Conservation (phyloP, 2,329 filamentous ascomycete genomes). For the Aspergillus neoniger region DNA sequence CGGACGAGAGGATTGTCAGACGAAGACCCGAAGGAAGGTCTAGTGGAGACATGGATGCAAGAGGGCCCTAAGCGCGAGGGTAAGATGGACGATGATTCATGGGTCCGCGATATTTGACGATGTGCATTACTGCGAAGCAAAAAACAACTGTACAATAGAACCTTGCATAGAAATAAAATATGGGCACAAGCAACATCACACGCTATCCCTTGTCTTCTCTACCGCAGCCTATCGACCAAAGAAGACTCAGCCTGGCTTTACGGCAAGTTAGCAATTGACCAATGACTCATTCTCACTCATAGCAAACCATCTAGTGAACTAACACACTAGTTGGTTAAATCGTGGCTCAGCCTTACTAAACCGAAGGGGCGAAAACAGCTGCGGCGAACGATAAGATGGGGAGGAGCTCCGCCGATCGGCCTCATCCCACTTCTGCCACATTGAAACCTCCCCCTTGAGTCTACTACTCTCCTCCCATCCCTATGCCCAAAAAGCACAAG, state of each 20-base stretch:
- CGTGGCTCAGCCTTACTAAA: too few relatives aligned
- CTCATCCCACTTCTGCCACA: slow-evolving; percentile 6
- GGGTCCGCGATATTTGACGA: slow-evolving; percentile 57
- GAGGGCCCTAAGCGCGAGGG: slow-evolving; percentile 58
- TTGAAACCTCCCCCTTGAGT: slow-evolving; percentile 8
- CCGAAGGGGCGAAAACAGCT: too few relatives aligned
- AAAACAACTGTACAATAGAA: slow-evolving; percentile 9
- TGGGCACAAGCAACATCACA: not conserved
- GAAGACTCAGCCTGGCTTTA: too few relatives aligned
- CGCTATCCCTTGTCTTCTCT: not conserved
- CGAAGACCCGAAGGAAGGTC: slow-evolving; percentile 72
- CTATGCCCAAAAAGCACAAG: slow-evolving; percentile 53
- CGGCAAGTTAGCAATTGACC: too few relatives aligned
- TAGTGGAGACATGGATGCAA: slow-evolving; percentile 77
- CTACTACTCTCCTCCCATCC: slow-evolving; percentile 14
- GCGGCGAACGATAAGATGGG: not conserved
- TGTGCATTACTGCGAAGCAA: not conserved
- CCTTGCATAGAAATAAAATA: slow-evolving; percentile 11
- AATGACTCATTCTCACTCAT: not conserved
- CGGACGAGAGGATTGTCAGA: slow-evolving; percentile 72
- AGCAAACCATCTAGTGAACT: too few relatives aligned
- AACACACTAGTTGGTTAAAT: too few relatives aligned
- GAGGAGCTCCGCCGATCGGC: slow-evolving; percentile 10
- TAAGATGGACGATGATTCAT: slow-evolving; percentile 62
- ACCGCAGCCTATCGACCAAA: not conserved